Evolutionary conservation across 2,329 filamentous ascomycete species (phyloP).

Genomic region (Bertia moriformis): DNA sequence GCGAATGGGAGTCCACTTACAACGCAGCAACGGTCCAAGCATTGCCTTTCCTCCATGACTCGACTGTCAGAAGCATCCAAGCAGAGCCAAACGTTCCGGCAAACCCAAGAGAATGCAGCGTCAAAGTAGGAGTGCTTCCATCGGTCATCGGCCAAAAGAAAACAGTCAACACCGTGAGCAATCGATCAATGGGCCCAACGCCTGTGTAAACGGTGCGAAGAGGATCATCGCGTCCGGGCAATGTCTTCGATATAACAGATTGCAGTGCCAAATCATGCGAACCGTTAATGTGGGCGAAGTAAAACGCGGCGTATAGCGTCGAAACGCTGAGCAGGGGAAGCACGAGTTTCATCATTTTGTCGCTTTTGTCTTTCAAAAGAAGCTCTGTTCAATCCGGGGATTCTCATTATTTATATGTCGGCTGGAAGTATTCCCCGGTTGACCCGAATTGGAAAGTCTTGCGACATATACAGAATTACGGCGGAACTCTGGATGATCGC

Average conservation of each 20-base stretch:
- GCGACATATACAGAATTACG: too few species aligned
- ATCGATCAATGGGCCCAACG: constrained; percentile 13
- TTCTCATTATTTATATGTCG: too few species aligned
- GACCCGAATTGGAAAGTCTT: too few species aligned
- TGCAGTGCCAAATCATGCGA: constrained; percentile 8
- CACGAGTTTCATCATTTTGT: not conserved
- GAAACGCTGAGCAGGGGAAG: constrained; percentile 14
- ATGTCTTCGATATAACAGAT: constrained; percentile 8
- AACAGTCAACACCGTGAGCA: constrained; percentile 14
- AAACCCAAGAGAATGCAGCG: constrained; percentile 20
- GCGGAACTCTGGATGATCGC: too few species aligned
- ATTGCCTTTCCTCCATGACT: constrained; percentile 22
- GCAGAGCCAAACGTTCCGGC: constrained; percentile 22
- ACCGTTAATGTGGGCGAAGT: constrained; percentile 16
- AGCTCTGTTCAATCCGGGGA: too few species aligned
- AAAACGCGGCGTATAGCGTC: constrained; percentile 11
- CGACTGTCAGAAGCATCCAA: constrained; percentile 23
- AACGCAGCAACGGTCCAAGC: constrained; percentile 18
- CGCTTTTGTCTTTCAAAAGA: too few species aligned
- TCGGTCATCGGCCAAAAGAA: constrained; percentile 24
- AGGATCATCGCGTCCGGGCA: constrained; percentile 11
- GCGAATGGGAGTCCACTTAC: constrained; percentile 11
- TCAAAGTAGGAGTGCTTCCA: constrained; percentile 16
- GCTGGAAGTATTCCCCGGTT: too few species aligned
- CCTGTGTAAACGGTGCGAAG: constrained; percentile 17